These are phyloP conservation scores for Citeromyces matritensis DNA, from an alignment of 805 yeast species.

Conservation along the genomic window DNA sequence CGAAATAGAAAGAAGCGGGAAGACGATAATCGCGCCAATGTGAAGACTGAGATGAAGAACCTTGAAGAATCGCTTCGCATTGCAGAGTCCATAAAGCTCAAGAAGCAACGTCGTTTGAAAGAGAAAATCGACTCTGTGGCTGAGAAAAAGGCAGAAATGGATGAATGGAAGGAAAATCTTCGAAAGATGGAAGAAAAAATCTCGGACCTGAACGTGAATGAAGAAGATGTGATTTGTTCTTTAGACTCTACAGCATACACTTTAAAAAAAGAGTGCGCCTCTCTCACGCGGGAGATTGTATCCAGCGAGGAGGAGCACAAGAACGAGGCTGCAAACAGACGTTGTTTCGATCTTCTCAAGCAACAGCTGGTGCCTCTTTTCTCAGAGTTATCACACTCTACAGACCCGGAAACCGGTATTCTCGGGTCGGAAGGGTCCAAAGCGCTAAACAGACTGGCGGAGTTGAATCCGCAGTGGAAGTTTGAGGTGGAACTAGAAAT, in stretches of 20 bases:
- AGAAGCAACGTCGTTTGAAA: constrained; percentile 14
- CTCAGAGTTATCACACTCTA: constrained; percentile 7
- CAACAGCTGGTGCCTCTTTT: constrained; percentile 10
- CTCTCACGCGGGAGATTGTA: constrained; percentile 12
- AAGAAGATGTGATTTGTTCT: constrained; percentile 6
- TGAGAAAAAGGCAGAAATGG: constrained; percentile 17
- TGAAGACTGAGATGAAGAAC: constrained; percentile 23
- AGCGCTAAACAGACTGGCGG: constrained; percentile 8
- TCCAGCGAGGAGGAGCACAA: constrained; percentile 16
- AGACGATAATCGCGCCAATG: constrained; percentile 21
- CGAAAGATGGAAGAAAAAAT: constrained; percentile 3
- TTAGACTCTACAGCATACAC: constrained; percentile 11
- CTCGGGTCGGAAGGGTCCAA: constrained; percentile 11
- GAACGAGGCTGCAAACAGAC: constrained; percentile 10
- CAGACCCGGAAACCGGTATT: constrained; percentile 14
- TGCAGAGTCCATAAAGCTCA: constrained; percentile 17
- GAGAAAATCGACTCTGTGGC: constrained; percentile 14
- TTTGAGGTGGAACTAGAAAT: constrained; percentile 13
- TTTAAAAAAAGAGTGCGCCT: constrained; percentile 12
- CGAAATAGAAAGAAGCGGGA: constrained; percentile 23
- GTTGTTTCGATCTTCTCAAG: constrained; percentile 10
- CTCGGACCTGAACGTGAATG: constrained; percentile 6
- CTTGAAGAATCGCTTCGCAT: constrained; percentile 23
- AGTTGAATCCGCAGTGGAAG: constrained; percentile 15
- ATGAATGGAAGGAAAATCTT: constrained; percentile 13